A percentile compares a stretch with the other conserved stretches of the same genome.
Evolutionary conservation across 257 asterid genomes (phyloP).

Genomic region (Gentiana straminea): DNA sequence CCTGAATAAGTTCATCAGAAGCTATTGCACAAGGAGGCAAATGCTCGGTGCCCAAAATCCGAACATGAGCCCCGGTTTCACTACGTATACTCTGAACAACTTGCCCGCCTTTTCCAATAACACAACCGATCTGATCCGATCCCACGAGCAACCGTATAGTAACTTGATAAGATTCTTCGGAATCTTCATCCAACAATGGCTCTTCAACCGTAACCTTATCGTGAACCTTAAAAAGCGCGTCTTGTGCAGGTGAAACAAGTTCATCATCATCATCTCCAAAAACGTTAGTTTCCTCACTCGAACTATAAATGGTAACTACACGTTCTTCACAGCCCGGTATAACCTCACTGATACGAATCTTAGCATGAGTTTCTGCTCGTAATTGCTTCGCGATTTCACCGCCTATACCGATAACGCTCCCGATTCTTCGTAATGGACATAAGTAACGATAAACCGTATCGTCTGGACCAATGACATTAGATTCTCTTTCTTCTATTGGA

Average conservation of each 20-base stretch:
- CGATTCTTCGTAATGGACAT: slow-evolving; percentile 72
- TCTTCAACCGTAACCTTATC: slow-evolving; percentile 64
- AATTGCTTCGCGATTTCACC: slow-evolving; percentile 81
- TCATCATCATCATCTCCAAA: slow-evolving; percentile 36
- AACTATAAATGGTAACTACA: slow-evolving; percentile 67
- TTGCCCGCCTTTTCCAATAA: slow-evolving; percentile 48
- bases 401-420: slow-evolving; percentile 82
- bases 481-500: slow-evolving; percentile 54
- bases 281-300: slow-evolving; percentile 61
- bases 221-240: slow-evolving; percentile 78
- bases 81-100: slow-evolving; percentile 36
- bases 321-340: slow-evolving; percentile 93
- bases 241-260: slow-evolving; percentile 65
- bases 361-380: slow-evolving; percentile 72
- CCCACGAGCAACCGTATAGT: slow-evolving; percentile 38
- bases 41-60: slow-evolving; percentile 67
- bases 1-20: slow-evolving; percentile 89
- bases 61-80: slow-evolving; percentile 71
- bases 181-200: slow-evolving; percentile 33
- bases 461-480: slow-evolving; percentile 49
- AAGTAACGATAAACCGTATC: slow-evolving; percentile 71
- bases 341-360: slow-evolving; percentile 73
- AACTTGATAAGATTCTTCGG: slow-evolving; percentile 44
- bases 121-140: slow-evolving; percentile 51
- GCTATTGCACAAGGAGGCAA: slow-evolving; percentile 86